Evolutionary conservation across 257 asterid species (phyloP).

Genomic region (Penstemon eatonii): DNA sequence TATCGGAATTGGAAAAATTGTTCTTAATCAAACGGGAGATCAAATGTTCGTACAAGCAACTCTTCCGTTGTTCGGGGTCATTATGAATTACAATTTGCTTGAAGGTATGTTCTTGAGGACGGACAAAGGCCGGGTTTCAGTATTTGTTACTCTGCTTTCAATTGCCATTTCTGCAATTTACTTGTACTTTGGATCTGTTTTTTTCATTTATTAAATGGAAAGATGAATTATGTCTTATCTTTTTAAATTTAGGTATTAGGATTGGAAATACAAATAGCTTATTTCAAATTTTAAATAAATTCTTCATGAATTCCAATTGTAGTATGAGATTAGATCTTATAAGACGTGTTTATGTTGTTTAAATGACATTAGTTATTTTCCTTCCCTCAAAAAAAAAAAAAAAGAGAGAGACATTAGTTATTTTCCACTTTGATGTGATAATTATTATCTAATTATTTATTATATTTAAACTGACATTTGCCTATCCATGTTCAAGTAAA

Average conservation of each 20-base stretch:
- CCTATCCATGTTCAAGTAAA: too few relatives aligned
- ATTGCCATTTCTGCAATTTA: constrained; percentile 18
- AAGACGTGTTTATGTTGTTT: too few relatives aligned
- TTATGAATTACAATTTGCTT: constrained; percentile 46
- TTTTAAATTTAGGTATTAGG: neutral
- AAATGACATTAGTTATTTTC: too few relatives aligned
- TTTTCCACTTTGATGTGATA: too few relatives aligned
- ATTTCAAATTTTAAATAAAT: neutral
- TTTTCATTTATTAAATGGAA: constrained; percentile 17
- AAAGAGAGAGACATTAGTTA: too few relatives aligned
- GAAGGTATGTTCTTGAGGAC: constrained; percentile 66
- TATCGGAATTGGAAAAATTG: constrained; percentile 34
- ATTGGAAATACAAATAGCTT: neutral
- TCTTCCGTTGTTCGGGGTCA: constrained; percentile 40
- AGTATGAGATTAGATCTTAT: too few relatives aligned
- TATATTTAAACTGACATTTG: too few relatives aligned
- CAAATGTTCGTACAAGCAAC: constrained; percentile 40
- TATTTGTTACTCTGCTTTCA: constrained; percentile 29
- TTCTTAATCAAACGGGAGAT: constrained; percentile 7
- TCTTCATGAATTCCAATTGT: too few relatives aligned
- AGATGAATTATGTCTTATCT: neutral
- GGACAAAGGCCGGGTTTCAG: constrained; percentile 46
- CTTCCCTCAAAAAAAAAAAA: too few relatives aligned
- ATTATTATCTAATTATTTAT: too few relatives aligned
- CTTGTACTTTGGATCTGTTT: constrained; percentile 26